A percentile compares a stretch with the other conserved stretches of the same genome.
Conservation (phyloP, 2,329 filamentous ascomycete genomes). For the Alternaria brassicae region DNA sequence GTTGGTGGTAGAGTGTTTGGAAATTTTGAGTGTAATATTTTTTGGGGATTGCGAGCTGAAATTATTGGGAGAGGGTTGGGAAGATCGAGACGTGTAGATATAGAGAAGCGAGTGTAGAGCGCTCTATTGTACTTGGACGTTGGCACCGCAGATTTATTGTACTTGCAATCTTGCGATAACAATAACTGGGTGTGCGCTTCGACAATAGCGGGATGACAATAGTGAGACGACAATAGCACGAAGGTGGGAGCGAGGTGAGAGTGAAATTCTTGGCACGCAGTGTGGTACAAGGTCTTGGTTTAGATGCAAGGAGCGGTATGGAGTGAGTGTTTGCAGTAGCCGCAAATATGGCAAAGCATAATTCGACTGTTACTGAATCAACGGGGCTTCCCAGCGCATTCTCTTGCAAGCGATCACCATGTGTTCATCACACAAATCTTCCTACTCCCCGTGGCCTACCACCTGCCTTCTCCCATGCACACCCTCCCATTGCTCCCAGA, state of each 20-base stretch:
- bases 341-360: neutral
- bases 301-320: neutral
- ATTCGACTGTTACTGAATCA: neutral
- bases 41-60: neutral
- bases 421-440: no score
- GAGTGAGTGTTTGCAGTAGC: neutral
- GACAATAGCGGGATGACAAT: neutral
- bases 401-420: neutral
- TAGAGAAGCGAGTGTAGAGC: neutral
- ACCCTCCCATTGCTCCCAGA: slow-evolving; percentile 48
- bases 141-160: slow-evolving; percentile 5
- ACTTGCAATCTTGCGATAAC: neutral
- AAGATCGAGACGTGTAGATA: neutral
- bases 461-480: slow-evolving; percentile 31
- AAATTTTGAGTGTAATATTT: no score
- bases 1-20: neutral
- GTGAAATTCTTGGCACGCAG: neutral
- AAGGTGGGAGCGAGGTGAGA: neutral
- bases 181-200: neutral
- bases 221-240: neutral
- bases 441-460: slow-evolving; percentile 16
- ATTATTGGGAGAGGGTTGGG: neutral
- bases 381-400: neutral
- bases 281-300: neutral
- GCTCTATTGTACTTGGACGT: neutral